Conservation (phyloP, 352 stramenopile genomes). For the Phytophthora niederhauseri region DNA sequence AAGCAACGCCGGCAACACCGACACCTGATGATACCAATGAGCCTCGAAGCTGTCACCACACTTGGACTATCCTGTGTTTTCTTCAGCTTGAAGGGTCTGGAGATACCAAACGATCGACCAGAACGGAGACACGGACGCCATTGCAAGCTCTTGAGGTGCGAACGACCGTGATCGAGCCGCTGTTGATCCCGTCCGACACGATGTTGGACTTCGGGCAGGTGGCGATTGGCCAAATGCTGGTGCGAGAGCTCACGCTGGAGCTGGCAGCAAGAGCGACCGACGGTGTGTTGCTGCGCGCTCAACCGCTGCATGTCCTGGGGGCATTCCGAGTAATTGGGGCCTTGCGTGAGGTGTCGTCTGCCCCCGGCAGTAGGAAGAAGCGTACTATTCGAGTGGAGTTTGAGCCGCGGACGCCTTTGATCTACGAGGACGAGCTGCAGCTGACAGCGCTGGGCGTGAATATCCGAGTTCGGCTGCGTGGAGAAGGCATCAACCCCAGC, state of each 20-base stretch:
- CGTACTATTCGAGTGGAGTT: constrained; percentile 70
- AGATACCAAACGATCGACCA: neutral
- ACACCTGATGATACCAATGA: constrained; percentile 35
- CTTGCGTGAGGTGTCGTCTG: constrained; percentile 44
- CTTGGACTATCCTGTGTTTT: constrained; percentile 82
- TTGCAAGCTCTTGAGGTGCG: constrained; percentile 69
- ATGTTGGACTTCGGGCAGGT: constrained; percentile 87
- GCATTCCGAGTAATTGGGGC: constrained; percentile 85
- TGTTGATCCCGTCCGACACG: constrained; percentile 49
- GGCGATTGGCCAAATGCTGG: constrained; percentile 74
- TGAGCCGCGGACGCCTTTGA: constrained; percentile 47
- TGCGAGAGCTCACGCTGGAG: constrained; percentile 63
- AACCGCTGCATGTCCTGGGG: constrained; percentile 79
- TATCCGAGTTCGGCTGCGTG: constrained; percentile 49
- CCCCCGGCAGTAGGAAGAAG: constrained; percentile 23
- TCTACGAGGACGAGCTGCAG: constrained; percentile 80
- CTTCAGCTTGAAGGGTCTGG: constrained; percentile 25
- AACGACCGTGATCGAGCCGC: constrained; percentile 64
- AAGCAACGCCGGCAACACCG: neutral
- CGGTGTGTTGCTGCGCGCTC: constrained; percentile 45
- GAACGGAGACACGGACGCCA: constrained; percentile 3
- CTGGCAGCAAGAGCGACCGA: constrained; percentile 36
- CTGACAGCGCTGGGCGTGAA: constrained; percentile 37
- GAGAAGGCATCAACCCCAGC: constrained; percentile 82
- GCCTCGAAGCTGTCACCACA: constrained; percentile 75